These are phyloP conservation scores for Olyra latifolia DNA, from an alignment of 176 grass and related monocot genomes.

Conservation along the genomic window DNA sequence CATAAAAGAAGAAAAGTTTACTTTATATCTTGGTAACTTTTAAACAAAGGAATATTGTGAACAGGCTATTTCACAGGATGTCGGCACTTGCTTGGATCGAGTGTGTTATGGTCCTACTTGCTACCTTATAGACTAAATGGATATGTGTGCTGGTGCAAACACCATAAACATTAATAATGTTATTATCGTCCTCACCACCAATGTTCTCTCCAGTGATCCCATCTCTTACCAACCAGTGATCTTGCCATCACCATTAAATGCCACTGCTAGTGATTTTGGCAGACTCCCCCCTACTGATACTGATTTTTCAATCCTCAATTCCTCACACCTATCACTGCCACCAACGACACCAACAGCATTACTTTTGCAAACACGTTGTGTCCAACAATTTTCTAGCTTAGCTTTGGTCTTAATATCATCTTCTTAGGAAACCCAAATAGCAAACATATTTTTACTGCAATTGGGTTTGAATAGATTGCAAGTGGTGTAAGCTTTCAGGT, in stretches of 20 bases:
- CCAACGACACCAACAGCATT: background rate
- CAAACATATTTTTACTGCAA: background rate
- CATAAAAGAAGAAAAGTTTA: background rate
- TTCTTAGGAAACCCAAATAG: background rate
- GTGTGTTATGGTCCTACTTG: background rate
- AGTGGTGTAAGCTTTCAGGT: background rate
- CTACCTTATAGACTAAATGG: background rate
- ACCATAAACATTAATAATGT: background rate
- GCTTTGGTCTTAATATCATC: background rate
- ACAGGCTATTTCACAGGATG: background rate
- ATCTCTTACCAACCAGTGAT: background rate
- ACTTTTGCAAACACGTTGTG: background rate
- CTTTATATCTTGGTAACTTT: background rate
- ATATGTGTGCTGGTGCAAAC: background rate
- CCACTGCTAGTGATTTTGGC: background rate
- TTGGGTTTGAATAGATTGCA: background rate
- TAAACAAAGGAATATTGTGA: background rate
- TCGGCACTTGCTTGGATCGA: background rate
- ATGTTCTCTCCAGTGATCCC: background rate
- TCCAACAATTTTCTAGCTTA: background rate
- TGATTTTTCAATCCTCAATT: background rate
- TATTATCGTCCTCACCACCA: background rate
- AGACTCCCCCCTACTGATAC: background rate
- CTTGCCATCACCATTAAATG: background rate
- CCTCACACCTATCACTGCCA: conserved; percentile 1